Evolutionary conservation across 202 grass and related monocot species (phyloP).

Genomic region (Digitaria exilis): DNA sequence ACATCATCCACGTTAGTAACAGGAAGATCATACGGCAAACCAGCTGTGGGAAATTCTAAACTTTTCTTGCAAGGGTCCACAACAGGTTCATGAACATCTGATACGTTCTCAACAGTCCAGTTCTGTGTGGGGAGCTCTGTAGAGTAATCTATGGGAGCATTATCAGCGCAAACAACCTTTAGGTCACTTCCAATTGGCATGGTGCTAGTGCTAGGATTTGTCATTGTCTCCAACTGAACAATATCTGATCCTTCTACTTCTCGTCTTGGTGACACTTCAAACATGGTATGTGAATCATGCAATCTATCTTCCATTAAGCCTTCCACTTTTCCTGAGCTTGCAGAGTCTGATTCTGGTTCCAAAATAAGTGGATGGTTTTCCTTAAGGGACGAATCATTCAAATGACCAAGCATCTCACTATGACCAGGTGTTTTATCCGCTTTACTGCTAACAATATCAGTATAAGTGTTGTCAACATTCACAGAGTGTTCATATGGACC

Average conservation of each 20-base stretch:
- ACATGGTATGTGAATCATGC: slow-evolving; percentile 20
- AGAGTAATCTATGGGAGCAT: slow-evolving; percentile 12
- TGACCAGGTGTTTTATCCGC: slow-evolving; percentile 17
- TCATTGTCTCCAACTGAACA: slow-evolving; percentile 25
- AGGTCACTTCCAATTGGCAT: slow-evolving; percentile 12
- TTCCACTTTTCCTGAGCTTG: slow-evolving; percentile 22
- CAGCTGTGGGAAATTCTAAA: slow-evolving; percentile 12
- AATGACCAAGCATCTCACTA: slow-evolving; percentile 9
- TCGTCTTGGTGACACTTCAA: slow-evolving; percentile 31
- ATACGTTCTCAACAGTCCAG: slow-evolving; percentile 18
- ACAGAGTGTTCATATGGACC: slow-evolving; percentile 18
- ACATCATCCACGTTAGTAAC: too few relatives aligned
- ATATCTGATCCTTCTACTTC: slow-evolving; percentile 29
- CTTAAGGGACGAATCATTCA: slow-evolving; percentile 18
- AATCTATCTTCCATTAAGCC: slow-evolving; percentile 11
- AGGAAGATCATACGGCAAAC: slow-evolving; percentile 33
- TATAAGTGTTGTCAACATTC: slow-evolving; percentile 16
- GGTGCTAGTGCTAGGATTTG: not conserved
- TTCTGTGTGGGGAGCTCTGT: not conserved
- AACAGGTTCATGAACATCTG: slow-evolving; percentile 23
- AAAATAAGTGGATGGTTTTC: not conserved
- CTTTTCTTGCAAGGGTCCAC: slow-evolving; percentile 22
- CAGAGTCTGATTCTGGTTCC: slow-evolving; percentile 15
- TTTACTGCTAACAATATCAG: slow-evolving; percentile 16
- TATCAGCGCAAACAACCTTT: slow-evolving; percentile 24